A percentile compares a stretch with the other conserved stretches of the same genome.
Conservation (phyloP, 352 stramenopile species). For the Phytopythium boreale region DNA sequence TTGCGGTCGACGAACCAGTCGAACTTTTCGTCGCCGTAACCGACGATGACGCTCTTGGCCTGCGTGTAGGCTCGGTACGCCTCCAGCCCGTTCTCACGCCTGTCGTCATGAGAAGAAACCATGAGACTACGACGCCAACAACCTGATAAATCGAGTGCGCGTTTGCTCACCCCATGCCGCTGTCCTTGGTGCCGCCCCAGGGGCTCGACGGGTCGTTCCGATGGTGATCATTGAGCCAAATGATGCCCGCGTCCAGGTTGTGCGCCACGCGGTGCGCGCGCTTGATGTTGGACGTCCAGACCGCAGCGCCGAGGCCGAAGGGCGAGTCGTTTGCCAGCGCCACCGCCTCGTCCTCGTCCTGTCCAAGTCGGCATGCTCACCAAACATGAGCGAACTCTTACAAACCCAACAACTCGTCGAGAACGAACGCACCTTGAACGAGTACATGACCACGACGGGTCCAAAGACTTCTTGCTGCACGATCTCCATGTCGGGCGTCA, state of each 20-base stretch:
- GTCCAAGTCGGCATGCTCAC: slow-evolving; percentile 23
- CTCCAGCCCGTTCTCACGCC: slow-evolving; percentile 83
- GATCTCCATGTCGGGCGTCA: slow-evolving; percentile 69
- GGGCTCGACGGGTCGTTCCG: slow-evolving; percentile 54
- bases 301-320: slow-evolving; percentile 80
- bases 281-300: slow-evolving; percentile 84
- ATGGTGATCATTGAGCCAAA: slow-evolving; percentile 89
- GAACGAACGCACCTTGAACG: slow-evolving; percentile 25
- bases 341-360: slow-evolving; percentile 73
- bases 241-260: slow-evolving; percentile 83
- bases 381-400: neutral
- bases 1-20: slow-evolving; percentile 73
- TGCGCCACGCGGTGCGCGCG: slow-evolving; percentile 82
- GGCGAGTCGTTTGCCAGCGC: slow-evolving; percentile 70
- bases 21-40: slow-evolving; percentile 56
- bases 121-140: neutral
- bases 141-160: neutral
- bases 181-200: slow-evolving; percentile 74
- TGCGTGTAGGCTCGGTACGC: slow-evolving; percentile 74
- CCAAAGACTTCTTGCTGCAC: slow-evolving; percentile 88
- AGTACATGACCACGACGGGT: slow-evolving; percentile 57
- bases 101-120: slow-evolving; percentile 17
- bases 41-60: slow-evolving; percentile 68
- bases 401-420: neutral
- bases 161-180: slow-evolving; percentile 45